Percentiles rank a stretch among this genome's conserved stretches.
These are phyloP conservation scores for Dactylonectria estremocensis DNA, from an alignment of 2,329 filamentous ascomycete genomes.

Conservation along the genomic window DNA sequence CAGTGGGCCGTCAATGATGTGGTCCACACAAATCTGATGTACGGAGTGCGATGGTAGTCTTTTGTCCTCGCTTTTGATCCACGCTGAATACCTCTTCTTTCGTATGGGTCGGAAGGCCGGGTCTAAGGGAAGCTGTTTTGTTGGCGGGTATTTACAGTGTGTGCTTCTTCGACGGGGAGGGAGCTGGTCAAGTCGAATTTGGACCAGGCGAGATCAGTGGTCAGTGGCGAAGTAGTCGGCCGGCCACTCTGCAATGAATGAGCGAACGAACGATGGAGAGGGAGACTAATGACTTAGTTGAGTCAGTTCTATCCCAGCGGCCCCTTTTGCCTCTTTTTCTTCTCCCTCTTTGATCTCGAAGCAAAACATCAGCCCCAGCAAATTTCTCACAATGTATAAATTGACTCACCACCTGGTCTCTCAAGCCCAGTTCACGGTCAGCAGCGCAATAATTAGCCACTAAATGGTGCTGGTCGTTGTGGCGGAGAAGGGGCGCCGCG, in stretches of 20 bases:
- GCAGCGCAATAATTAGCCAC: background rate
- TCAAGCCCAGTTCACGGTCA: background rate
- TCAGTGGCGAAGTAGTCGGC: background rate
- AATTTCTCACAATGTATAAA: background rate
- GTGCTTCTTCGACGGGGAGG: background rate
- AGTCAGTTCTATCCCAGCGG: background rate
- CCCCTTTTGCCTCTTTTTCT: background rate
- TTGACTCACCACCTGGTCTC: background rate
- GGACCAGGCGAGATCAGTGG: background rate
- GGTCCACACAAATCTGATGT: background rate
- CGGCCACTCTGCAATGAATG: background rate
- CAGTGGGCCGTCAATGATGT: background rate
- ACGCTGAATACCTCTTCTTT: background rate
- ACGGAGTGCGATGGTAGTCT: too few relatives aligned
- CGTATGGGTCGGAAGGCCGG: background rate
- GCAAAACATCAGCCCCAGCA: background rate
- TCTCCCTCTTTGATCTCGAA: background rate
- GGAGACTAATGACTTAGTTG: background rate
- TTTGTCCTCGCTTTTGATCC: background rate
- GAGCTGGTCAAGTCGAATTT: background rate
- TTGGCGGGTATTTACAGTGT: constrained; percentile 11
- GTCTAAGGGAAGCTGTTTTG: constrained; percentile 7
- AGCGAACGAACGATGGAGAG: background rate
- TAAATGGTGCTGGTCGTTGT: background rate
- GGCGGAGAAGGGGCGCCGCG: constrained; percentile 14